Conservation (phyloP, 1,284 basidiomycete genomes). For the Tilletia walkeri region DNA sequence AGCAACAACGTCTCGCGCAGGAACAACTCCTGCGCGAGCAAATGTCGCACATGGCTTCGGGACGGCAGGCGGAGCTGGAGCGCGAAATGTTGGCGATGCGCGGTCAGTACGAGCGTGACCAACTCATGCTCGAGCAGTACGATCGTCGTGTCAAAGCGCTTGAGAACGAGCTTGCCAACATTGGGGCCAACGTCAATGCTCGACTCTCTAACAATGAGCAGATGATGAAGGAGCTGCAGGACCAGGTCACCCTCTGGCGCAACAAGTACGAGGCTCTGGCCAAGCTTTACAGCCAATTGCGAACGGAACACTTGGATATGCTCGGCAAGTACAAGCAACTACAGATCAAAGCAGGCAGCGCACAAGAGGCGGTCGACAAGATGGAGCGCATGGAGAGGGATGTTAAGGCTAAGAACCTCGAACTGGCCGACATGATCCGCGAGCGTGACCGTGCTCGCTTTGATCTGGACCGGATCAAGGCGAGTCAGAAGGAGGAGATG, state of each 20-base stretch:
- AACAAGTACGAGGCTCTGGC: slow-evolving; percentile 99
- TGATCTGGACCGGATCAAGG: slow-evolving; percentile 92
- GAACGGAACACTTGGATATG: slow-evolving; percentile 95
- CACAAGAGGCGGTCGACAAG: slow-evolving; percentile 96
- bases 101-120: slow-evolving; percentile 96
- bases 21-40: slow-evolving; percentile 76
- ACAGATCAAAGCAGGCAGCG: slow-evolving; percentile 96
- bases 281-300: slow-evolving; percentile 96
- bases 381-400: slow-evolving; percentile 99
- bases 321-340: slow-evolving; percentile 94
- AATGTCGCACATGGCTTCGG: slow-evolving; percentile 65
- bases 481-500: slow-evolving; percentile 86
- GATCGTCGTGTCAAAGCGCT: slow-evolving; percentile 94
- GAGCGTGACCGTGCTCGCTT: slow-evolving; percentile 94
- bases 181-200: slow-evolving; percentile 76
- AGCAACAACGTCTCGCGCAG: slow-evolving; percentile 82
- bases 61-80: slow-evolving; percentile 74
- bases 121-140: slow-evolving; percentile 96
- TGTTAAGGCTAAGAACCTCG: slow-evolving; percentile 95
- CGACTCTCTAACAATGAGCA: slow-evolving; percentile 93
- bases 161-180: slow-evolving; percentile 81
- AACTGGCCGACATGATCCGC: slow-evolving; percentile 97
- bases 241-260: slow-evolving; percentile 94
- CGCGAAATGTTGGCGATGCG: slow-evolving; percentile 87
- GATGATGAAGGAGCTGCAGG: slow-evolving; percentile 89